These are phyloP conservation scores for Tilletia caries DNA, from an alignment of 1,284 basidiomycete species.

Conservation along the genomic window DNA sequence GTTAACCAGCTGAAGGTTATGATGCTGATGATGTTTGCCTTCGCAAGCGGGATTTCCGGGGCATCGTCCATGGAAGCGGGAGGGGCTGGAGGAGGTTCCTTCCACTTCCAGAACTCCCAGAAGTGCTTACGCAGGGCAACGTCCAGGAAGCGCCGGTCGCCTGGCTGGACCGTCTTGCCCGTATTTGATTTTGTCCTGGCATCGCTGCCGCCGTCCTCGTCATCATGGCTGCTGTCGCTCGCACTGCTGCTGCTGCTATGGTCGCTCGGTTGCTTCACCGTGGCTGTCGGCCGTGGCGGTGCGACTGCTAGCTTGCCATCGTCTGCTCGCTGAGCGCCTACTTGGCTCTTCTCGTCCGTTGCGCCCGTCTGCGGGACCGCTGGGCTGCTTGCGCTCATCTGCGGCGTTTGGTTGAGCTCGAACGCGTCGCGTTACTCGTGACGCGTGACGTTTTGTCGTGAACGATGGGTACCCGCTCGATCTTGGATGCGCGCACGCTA, in stretches of 20 bases:
- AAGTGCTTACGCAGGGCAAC: constrained; percentile 43
- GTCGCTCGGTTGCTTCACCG: background rate
- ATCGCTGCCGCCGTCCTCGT: background rate
- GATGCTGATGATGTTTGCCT: constrained; percentile 60
- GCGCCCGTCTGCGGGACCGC: too few species aligned
- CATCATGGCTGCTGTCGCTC: background rate
- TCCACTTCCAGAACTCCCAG: constrained; percentile 50
- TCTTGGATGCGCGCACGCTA: too few species aligned
- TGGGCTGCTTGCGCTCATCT: too few species aligned
- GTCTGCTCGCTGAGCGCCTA: too few species aligned
- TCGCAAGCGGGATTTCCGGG: constrained; percentile 59
- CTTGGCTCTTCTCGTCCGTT: too few species aligned
- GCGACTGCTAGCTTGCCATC: too few species aligned
- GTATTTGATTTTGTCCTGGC: background rate
- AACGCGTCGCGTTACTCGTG: too few species aligned
- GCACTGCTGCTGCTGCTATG: background rate
- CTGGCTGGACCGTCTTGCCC: constrained; percentile 33
- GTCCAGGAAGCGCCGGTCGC: constrained; percentile 34
- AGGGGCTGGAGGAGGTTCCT: constrained; percentile 42
- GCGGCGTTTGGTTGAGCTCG: too few species aligned
- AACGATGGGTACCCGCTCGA: too few species aligned
- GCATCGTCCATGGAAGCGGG: constrained; percentile 62
- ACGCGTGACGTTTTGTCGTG: too few species aligned
- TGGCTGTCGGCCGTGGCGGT: background rate
- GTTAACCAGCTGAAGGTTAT: constrained; percentile 71